Base-by-base conservation (phyloP, 140 eudicot genomes). In the Anethum foeniculum region DNA sequence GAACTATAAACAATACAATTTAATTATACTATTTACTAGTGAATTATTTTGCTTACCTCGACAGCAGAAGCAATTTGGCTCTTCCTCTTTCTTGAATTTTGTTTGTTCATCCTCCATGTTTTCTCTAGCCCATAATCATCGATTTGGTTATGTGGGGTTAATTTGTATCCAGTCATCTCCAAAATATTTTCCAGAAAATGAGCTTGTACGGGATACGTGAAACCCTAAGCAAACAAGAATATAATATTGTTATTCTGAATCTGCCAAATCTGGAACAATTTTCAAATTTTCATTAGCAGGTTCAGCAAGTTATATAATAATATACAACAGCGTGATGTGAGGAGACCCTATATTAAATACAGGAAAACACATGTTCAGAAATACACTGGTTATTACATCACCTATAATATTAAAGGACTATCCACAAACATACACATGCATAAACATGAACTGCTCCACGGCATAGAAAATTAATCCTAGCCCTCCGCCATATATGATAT, bases 41-140 rank as follows among this genome's bases (percentile, higher is more conserved):
- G 32, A 68, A 32, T 30, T 54, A 46, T 28, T 19, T 71, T 13
- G 65, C 25, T 69, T 83, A 94, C 98, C 96, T 96, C 96, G 82
- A 96, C 97, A 71, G 95, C 94, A 44, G 94, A 89, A 69, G 96
- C 97, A 76, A 96, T 91, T 85, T 93, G 99, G 82, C 98, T 96
- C 87, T 93, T 96, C 81, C 97, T 86, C 88, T 93, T 93, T 85
- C 85, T 91, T 56, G 90, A 82, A 82, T 88, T 84, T 81, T 93
- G 98, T 83, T 90, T 96, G 86, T 89, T 96, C 87, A 90, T 87
- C 80, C 89, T 96, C 98, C 98, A 96, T 34, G 85, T 46, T 84
- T 87, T 91, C 30, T 96, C 99, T 54, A 84, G 89, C 51, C 99
- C 98, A 76, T 88, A 96, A 85, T 96, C 99, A 81, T 96, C 99